A percentile compares a stretch with the other conserved stretches of the same genome.
phyloP scores from a whole-genome alignment of 805 yeast species.

The Kurtzmaniella cleridarum region DNA sequence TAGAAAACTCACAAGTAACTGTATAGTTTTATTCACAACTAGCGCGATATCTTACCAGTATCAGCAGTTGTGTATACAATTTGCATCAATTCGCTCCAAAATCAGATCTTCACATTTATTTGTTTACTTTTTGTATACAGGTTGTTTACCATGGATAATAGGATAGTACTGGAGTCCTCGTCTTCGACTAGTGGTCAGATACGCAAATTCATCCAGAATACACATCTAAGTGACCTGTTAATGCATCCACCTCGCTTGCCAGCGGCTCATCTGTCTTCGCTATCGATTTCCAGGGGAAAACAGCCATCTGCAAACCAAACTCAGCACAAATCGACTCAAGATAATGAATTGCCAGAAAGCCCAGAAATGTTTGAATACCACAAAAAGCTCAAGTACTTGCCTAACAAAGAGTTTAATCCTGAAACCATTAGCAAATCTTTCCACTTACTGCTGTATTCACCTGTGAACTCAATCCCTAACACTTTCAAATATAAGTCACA shows the following conservation, averaged over 20 bases:
- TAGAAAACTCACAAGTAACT: too few relatives aligned
- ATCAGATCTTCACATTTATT: too few relatives aligned
- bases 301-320: background rate
- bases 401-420: conserved; percentile 26
- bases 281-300: background rate
- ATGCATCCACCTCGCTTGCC: background rate
- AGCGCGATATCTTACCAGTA: too few relatives aligned
- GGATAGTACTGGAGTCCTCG: conserved; percentile 15
- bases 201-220: conserved; percentile 21
- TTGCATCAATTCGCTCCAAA: too few relatives aligned
- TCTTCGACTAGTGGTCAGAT: conserved; percentile 22
- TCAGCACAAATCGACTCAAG: background rate
- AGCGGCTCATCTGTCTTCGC: too few relatives aligned
- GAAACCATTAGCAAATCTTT: conserved; percentile 7
- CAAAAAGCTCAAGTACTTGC: conserved; percentile 27
- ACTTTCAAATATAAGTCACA: conserved; percentile 41
- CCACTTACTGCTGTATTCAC: conserved; percentile 7
- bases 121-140: too few relatives aligned
- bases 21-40: too few relatives aligned
- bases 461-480: conserved; percentile 32
- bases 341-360: background rate
- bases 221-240: conserved; percentile 19
- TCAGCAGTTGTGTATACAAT: too few relatives aligned
- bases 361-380: conserved; percentile 15
- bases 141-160: conserved; percentile 4